Base-by-base conservation (phyloP, 805 yeast species). In the Yarrowia phangngaensis region DNA sequence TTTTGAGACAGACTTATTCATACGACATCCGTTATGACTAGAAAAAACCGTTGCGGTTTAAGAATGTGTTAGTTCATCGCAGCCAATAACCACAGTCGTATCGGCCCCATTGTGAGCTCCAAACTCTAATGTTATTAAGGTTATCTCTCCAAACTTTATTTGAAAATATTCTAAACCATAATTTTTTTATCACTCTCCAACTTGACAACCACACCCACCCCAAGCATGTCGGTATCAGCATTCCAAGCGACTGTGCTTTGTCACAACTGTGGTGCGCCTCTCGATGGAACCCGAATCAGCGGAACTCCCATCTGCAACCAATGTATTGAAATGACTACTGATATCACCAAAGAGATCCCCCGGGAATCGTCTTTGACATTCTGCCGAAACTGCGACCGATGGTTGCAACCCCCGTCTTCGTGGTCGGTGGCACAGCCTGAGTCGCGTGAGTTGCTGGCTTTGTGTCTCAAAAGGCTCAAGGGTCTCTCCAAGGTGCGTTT, bases 181-280 rank as follows among this genome's bases (percentile, higher is more conserved):
- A n/a, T n/a, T n/a, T n/a, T n/a, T n/a, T 26, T 24, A 9, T 13
- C 4, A 6, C 32, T 17, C 31, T 13, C 15, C 9, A 11, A 22
- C 17, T n/a, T 20, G 14, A 35, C 16, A 28, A 12, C 5, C 11
- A 36, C 29, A 15, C 13, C 27, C 13, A 8, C 12, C n/a, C 12
- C 11, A 15, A 15, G 14, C 43, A 36, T 38, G 45, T 38, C 45
- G 9, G 45, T 41, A 35, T 30, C 48, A 6, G 40, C 40, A 19
- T 45, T 33, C 50, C 20, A 45, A 13, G 95, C 97, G 24, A 92
- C 97, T 1, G 92, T 92, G 53, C 78, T 92, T 52, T 92, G 98
- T 73, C 88, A 95, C 69, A 87, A 86, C 82, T 92, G 98, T 82
- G 97, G 97, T 69, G 86, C 84, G 51, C 97, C 97, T 33, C 86